Evolutionary conservation across 257 asterid species (phyloP).

Genomic region (Gynochthodes officinalis): DNA sequence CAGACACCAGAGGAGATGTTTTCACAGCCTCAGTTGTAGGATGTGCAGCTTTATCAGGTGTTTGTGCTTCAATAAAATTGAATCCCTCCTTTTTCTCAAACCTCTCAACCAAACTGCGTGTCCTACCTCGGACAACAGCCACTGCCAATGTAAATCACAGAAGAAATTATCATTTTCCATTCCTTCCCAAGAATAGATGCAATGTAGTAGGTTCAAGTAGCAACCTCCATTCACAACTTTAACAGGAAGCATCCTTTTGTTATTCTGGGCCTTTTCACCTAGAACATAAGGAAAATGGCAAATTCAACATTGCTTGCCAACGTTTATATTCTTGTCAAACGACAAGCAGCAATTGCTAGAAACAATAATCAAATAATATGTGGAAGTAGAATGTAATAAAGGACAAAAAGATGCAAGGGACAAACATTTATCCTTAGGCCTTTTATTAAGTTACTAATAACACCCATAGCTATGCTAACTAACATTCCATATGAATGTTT

Average conservation of each 20-base stretch:
- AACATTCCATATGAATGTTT: background rate
- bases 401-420: background rate
- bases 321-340: background rate
- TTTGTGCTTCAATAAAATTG: slow-evolving; percentile 39
- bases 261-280: slow-evolving; percentile 50
- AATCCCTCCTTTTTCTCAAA: slow-evolving; percentile 65
- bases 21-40: slow-evolving; percentile 34
- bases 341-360: too few species aligned
- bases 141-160: slow-evolving; percentile 47
- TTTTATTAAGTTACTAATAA: background rate
- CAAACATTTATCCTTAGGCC: background rate
- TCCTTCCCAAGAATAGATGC: background rate
- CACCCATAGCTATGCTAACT: background rate
- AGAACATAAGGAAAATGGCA: slow-evolving; percentile 17
- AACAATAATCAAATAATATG: background rate
- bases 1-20: slow-evolving; percentile 17
- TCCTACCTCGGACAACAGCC: slow-evolving; percentile 82
- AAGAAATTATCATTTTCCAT: slow-evolving; percentile 16
- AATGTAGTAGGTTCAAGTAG: slow-evolving; percentile 16
- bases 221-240: slow-evolving; percentile 91
- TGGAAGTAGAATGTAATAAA: background rate
- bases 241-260: slow-evolving; percentile 48
- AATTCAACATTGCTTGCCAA: background rate
- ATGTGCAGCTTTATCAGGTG: slow-evolving; percentile 33
- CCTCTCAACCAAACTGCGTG: slow-evolving; percentile 91